Percentiles rank a stretch among this genome's conserved stretches.
Evolutionary conservation across 345 rosid species (phyloP).

Genomic region (Heritiera fomes): DNA sequence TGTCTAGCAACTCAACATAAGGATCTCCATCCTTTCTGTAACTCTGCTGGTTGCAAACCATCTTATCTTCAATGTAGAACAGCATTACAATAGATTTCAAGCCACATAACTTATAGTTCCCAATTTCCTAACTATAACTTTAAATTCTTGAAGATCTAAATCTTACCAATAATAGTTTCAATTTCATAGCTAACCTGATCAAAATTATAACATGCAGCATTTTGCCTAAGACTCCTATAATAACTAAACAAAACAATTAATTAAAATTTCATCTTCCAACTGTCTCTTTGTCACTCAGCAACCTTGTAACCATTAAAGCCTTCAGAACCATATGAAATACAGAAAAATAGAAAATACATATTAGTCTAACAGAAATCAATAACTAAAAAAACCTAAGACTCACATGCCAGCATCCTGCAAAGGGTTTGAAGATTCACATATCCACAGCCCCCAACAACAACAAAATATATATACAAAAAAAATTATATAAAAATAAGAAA

Average conservation of each 20-base stretch:
- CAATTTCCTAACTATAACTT: not conserved
- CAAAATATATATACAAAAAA: not conserved
- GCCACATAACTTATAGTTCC: not conserved
- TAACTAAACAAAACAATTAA: not conserved
- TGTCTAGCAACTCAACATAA: not conserved
- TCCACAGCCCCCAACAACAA: not conserved
- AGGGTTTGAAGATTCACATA: not conserved
- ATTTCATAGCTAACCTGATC: not conserved
- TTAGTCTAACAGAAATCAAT: not conserved
- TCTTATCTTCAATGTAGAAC: slow-evolving; percentile 6
- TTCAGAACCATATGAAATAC: not conserved
- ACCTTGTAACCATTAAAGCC: not conserved
- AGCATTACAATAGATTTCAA: slow-evolving; percentile 1
- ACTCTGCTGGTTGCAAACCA: not conserved
- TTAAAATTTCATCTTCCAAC: not conserved
- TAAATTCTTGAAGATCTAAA: not conserved
- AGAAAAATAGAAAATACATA: not conserved
- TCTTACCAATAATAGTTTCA: not conserved
- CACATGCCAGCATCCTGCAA: not conserved
- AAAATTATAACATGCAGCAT: not conserved
- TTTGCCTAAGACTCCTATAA: not conserved
- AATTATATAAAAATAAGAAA: not conserved
- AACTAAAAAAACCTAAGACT: not conserved
- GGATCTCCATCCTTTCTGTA: not conserved
- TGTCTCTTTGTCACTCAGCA: not conserved